A percentile compares a stretch with the other conserved stretches of the same genome.
phyloP scores from a whole-genome alignment of 805 yeast genomes.

The Spathaspora sp. region DNA sequence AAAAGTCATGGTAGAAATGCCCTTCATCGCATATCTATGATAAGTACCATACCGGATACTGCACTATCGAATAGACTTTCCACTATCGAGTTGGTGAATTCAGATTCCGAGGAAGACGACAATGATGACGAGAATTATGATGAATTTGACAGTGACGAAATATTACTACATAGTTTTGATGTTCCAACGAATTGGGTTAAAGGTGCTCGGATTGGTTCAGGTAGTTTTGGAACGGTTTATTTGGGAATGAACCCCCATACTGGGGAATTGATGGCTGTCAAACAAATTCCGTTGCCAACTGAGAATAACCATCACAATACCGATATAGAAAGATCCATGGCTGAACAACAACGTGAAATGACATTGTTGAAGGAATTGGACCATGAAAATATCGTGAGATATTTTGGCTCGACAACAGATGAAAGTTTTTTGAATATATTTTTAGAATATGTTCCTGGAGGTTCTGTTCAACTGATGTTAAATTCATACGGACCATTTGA shows the following conservation, averaged over 20 bases:
- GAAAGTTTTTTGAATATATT: slow-evolving; percentile 74
- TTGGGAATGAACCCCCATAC: slow-evolving; percentile 88
- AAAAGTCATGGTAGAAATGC: slow-evolving; percentile 1
- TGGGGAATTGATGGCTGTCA: slow-evolving; percentile 96
- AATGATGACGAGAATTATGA: slow-evolving; percentile 36
- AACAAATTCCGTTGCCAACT: slow-evolving; percentile 73
- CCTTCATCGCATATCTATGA: slow-evolving; percentile 6
- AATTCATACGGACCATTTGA: slow-evolving; percentile 76
- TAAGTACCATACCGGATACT: slow-evolving; percentile 18
- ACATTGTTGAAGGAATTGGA: slow-evolving; percentile 68
- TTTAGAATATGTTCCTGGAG: slow-evolving; percentile 54
- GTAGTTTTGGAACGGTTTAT: slow-evolving; percentile 91
- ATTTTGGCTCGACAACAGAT: slow-evolving; percentile 82
- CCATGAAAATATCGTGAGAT: slow-evolving; percentile 90
- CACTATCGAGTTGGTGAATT: slow-evolving; percentile 44
- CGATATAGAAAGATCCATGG: slow-evolving; percentile 48
- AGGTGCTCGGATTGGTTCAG: slow-evolving; percentile 92
- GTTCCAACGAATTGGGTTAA: slow-evolving; percentile 81
- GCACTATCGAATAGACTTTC: slow-evolving; percentile 37
- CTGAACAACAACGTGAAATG: slow-evolving; percentile 83
- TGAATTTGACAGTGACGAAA: slow-evolving; percentile 13
- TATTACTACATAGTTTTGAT: slow-evolving; percentile 5
- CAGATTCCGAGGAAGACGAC: slow-evolving; percentile 36
- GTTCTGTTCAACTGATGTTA: slow-evolving; percentile 61
- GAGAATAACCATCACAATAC: slow-evolving; percentile 22